phyloP scores from a whole-genome alignment of 2,329 filamentous ascomycete genomes.

The Penicillium sp. region DNA sequence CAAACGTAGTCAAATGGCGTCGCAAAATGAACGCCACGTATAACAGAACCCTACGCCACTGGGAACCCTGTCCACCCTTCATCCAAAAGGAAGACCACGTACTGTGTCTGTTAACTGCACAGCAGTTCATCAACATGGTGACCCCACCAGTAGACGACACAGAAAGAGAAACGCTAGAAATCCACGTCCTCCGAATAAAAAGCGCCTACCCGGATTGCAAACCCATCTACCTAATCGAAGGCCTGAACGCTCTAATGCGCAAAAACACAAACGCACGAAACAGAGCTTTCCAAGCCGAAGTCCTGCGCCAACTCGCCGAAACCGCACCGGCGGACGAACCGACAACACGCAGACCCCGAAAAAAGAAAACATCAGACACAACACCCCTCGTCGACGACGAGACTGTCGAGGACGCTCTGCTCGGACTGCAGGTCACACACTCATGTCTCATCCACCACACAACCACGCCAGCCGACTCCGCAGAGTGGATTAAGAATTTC shows the following conservation, averaged over 20 bases:
- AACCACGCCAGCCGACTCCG: constrained; percentile 58
- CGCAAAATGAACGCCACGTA: constrained; percentile 64
- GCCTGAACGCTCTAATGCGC: constrained; percentile 62
- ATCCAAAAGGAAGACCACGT: constrained; percentile 59
- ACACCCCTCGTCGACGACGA: constrained; percentile 63
- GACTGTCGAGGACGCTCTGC: constrained; percentile 65
- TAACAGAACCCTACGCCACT: constrained; percentile 60
- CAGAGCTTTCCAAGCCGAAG: constrained; percentile 64
- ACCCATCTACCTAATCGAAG: constrained; percentile 70
- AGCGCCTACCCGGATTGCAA: constrained; percentile 53
- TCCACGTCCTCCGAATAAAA: constrained; percentile 59
- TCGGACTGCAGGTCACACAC: constrained; percentile 68
- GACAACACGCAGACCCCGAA: constrained; percentile 25
- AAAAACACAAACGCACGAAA: constrained; percentile 68
- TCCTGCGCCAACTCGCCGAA: constrained; percentile 51
- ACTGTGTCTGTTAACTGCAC: constrained; percentile 60
- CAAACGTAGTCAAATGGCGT: constrained; percentile 64
- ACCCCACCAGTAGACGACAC: constrained; percentile 36
- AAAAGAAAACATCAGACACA: constrained; percentile 43
- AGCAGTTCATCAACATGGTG: constrained; percentile 64
- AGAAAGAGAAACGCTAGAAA: constrained; percentile 53
- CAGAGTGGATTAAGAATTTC: constrained; percentile 69
- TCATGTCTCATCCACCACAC: constrained; percentile 69
- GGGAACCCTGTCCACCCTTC: constrained; percentile 58
- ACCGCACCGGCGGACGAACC: constrained; percentile 26